Conservation (phyloP, 2,329 filamentous ascomycete genomes). For the Pseudogymnoascus sp. region DNA sequence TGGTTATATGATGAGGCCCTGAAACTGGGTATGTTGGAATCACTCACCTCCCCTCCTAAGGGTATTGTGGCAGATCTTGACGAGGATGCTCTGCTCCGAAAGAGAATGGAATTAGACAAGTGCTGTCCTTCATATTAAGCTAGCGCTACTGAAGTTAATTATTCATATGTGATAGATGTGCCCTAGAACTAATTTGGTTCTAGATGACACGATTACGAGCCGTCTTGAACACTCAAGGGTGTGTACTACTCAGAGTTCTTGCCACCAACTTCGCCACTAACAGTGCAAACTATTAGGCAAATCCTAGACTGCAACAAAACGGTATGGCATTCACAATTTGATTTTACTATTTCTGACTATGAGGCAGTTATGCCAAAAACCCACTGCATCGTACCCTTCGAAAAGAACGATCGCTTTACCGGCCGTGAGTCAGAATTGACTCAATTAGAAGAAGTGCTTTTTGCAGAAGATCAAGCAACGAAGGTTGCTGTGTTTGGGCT, state of each 20-base stretch:
- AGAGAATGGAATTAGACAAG: background rate
- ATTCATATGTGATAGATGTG: background rate
- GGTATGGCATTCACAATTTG: background rate
- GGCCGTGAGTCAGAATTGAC: conserved; percentile 20
- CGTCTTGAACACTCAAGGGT: background rate
- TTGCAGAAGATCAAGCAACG: conserved; percentile 14
- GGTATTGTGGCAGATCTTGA: background rate
- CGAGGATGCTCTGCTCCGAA: background rate
- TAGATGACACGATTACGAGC: background rate
- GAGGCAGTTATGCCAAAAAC: background rate
- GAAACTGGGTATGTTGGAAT: background rate
- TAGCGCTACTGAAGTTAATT: background rate
- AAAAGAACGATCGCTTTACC: conserved; percentile 19
- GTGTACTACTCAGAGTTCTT: background rate
- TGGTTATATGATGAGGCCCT: background rate
- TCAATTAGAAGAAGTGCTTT: conserved; percentile 23
- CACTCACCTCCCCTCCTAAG: background rate
- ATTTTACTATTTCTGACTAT: background rate
- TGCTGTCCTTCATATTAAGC: background rate
- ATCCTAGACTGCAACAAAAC: background rate
- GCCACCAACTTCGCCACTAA: background rate
- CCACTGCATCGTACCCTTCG: conserved; percentile 12
- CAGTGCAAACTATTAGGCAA: background rate
- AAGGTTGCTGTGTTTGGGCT: conserved; percentile 29
- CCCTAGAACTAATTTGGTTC: background rate